Percentiles rank a stretch among this genome's conserved stretches.
phyloP scores from a whole-genome alignment of 1,284 basidiomycete species.

The Sphaerobolus stellatus region DNA sequence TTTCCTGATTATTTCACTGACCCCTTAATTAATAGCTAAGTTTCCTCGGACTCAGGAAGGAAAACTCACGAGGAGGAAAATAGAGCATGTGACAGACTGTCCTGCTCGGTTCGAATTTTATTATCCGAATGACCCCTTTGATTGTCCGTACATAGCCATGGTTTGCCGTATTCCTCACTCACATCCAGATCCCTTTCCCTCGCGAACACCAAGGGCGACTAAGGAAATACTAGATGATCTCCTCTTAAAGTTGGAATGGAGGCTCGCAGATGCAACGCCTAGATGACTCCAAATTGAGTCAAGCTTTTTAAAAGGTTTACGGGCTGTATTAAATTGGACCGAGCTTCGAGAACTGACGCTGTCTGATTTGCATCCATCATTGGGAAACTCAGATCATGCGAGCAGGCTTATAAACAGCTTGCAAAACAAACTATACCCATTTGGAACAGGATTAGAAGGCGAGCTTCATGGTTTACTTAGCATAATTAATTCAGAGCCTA shows the following conservation, averaged over 20 bases:
- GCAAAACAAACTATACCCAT: conserved; percentile 15
- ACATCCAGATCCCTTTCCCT: conserved; percentile 15
- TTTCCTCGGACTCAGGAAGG: conserved; percentile 20
- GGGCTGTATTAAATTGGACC: conserved; percentile 18
- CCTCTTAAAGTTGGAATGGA: conserved; percentile 19
- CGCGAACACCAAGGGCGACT: conserved; percentile 12
- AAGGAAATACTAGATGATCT: conserved; percentile 1
- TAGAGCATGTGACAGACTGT: conserved; percentile 15
- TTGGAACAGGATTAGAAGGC: conserved; percentile 26
- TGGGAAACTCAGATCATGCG: conserved; percentile 26
- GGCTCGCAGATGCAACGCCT: conserved; percentile 28
- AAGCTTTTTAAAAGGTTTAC: conserved; percentile 21
- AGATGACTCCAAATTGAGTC: conserved; percentile 21
- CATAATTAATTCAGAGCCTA: neutral
- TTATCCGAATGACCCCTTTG: conserved; percentile 16
- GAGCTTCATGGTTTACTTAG: neutral
- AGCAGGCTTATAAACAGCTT: conserved; percentile 19
- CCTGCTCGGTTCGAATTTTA: conserved; percentile 22
- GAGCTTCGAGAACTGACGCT: conserved; percentile 1
- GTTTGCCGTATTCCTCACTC: conserved; percentile 19
- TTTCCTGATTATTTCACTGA: too few species aligned
- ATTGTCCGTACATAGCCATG: conserved; percentile 19
- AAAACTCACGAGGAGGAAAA: conserved; percentile 9
- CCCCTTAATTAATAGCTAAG: conserved; percentile 17
- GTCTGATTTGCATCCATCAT: conserved; percentile 26